A percentile compares a stretch with the other conserved stretches of the same genome.
Evolutionary conservation across 441 rosid genomes (phyloP).

Genomic region (Populus hybrid): DNA sequence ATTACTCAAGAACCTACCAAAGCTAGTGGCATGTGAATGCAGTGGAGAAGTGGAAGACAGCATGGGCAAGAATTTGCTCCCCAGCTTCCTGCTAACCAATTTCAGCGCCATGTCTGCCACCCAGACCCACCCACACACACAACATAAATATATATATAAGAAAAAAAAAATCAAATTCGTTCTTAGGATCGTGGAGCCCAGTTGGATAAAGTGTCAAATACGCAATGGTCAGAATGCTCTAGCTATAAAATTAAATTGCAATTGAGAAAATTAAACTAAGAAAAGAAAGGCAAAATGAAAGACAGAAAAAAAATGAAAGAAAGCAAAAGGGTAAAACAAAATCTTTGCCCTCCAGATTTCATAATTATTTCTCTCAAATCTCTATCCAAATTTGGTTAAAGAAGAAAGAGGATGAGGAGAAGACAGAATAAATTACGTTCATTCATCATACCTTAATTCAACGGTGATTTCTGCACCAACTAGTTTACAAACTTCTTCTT

Average conservation of each 20-base stretch:
- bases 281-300: too few species aligned
- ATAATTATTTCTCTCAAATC: background rate
- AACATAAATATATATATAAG: too few species aligned
- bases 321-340: background rate
- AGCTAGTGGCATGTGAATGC: conserved; percentile 94
- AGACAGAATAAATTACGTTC: background rate
- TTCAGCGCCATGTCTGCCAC: conserved; percentile 55
- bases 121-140: background rate
- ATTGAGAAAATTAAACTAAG: background rate
- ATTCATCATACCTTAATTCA: background rate
- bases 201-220: background rate
- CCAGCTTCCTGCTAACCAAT: conserved; percentile 39
- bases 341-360: background rate
- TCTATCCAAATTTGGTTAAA: background rate
- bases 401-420: background rate
- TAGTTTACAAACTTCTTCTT: background rate
- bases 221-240: background rate
- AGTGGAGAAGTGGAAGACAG: conserved; percentile 47
- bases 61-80: conserved; percentile 37
- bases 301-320: too few species aligned
- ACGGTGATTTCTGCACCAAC: background rate
- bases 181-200: background rate
- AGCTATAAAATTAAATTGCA: background rate
- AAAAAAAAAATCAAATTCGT: background rate
- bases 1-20: conserved; percentile 46